These are phyloP conservation scores for Linum usitatissimum DNA, from an alignment of 345 rosid species.

Conservation along the genomic window DNA sequence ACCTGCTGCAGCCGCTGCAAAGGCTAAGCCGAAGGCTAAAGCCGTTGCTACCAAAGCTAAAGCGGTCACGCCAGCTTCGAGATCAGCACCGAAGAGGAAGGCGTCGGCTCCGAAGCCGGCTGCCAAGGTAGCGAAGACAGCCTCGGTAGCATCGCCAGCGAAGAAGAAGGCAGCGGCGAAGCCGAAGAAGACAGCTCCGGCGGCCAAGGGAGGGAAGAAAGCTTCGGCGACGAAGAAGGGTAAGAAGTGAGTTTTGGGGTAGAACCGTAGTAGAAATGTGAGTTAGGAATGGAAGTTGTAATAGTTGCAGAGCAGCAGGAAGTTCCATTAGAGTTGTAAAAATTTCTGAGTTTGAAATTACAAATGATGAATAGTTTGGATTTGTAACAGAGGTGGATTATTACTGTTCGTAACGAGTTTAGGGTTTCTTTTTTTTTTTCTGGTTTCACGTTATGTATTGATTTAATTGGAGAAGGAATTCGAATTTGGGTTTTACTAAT, in stretches of 20 bases:
- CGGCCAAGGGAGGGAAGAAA: not conserved
- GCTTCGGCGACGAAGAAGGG: not conserved
- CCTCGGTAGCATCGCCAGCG: not conserved
- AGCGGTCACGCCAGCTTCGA: not conserved
- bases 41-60: not conserved
- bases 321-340: not conserved
- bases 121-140: slow-evolving; percentile 1
- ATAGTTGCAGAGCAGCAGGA: not conserved
- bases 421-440: not conserved
- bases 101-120: not conserved
- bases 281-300: not conserved
- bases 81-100: not conserved
- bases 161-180: not conserved
- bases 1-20: not conserved
- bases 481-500: not conserved
- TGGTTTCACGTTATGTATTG: not conserved
- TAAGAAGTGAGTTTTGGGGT: not conserved
- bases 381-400: not conserved
- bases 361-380: not conserved
- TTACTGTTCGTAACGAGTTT: not conserved
- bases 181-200: slow-evolving; percentile 1
- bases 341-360: not conserved
- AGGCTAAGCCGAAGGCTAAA: no score
- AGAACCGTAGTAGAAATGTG: not conserved
- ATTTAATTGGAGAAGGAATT: not conserved